Conservation (phyloP, 2,329 filamentous ascomycete genomes). For the Aureobasidium sp. region DNA sequence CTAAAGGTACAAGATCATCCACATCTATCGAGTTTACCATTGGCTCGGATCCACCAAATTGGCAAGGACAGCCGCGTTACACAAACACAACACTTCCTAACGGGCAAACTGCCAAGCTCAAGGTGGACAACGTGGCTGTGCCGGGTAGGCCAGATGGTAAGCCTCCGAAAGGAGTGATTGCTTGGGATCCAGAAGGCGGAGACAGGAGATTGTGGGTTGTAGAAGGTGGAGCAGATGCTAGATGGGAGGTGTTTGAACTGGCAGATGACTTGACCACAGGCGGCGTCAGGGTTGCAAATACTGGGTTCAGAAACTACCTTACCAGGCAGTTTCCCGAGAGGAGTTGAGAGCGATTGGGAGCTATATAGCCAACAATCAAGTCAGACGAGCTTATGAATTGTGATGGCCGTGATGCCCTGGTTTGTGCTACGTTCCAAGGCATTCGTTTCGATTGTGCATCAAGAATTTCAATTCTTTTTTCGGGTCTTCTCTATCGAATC, state of each 20-base stretch:
- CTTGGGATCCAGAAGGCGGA: constrained; percentile 48
- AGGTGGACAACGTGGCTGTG: constrained; percentile 34
- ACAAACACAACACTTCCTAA: constrained; percentile 28
- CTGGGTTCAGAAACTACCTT: constrained; percentile 26
- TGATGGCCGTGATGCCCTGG: too few relatives aligned
- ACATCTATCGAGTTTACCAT: constrained; percentile 73
- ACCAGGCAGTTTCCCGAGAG: constrained; percentile 23
- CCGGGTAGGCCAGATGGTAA: constrained; percentile 46
- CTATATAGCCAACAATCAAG: too few relatives aligned
- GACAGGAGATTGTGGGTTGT: constrained; percentile 22
- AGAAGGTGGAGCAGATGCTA: constrained; percentile 26
- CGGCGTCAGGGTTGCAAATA: constrained; percentile 21
- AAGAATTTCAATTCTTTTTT: too few relatives aligned
- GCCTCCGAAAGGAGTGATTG: constrained; percentile 73
- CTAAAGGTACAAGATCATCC: constrained; percentile 38
- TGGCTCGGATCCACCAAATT: constrained; percentile 57
- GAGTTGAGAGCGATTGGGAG: too few relatives aligned
- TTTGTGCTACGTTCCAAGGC: too few relatives aligned
- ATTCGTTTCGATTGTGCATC: too few relatives aligned
- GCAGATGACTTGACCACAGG: constrained; percentile 15
- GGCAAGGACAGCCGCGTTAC: constrained; percentile 24
- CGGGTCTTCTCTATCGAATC: too few relatives aligned
- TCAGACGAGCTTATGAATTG: too few relatives aligned
- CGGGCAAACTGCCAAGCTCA: constrained; percentile 24
- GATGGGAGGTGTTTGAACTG: constrained; percentile 28